Evolutionary conservation across 805 yeast genomes (phyloP).

Genomic region (Candida berthetii): DNA sequence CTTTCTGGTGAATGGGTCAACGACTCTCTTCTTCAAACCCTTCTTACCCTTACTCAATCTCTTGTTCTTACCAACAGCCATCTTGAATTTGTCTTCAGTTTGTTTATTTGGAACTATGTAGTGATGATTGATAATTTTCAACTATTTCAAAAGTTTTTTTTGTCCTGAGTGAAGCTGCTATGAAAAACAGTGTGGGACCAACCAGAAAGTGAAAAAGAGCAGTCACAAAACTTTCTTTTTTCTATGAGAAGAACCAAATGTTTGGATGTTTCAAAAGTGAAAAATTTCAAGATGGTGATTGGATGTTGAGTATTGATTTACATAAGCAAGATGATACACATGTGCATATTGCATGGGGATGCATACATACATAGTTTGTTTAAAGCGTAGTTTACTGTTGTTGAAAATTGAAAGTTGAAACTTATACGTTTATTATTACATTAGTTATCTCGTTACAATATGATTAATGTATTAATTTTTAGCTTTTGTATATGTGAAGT

Average conservation of each 20-base stretch:
- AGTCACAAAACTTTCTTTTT: neutral
- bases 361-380: no score
- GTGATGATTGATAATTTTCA: neutral
- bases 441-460: no score
- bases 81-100: slow-evolving; percentile 18
- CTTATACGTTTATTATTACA: no score
- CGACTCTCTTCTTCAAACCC: slow-evolving; percentile 98
- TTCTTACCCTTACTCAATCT: slow-evolving; percentile 85
- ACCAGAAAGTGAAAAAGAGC: neutral
- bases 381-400: no score
- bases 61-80: slow-evolving; percentile 90
- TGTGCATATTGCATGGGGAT: no score
- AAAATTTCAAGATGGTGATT: neutral
- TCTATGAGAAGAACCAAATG: no score
- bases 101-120: neutral
- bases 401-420: no score
- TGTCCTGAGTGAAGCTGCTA: neutral
- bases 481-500: no score
- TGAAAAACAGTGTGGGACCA: neutral
- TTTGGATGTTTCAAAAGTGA: neutral
- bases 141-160: neutral
- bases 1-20: slow-evolving; percentile 99
- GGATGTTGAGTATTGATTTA: neutral
- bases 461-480: no score
- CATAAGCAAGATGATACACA: no score